phyloP scores from a whole-genome alignment of 2,329 filamentous ascomycete species.

The Sarocladiaceae sp. region DNA sequence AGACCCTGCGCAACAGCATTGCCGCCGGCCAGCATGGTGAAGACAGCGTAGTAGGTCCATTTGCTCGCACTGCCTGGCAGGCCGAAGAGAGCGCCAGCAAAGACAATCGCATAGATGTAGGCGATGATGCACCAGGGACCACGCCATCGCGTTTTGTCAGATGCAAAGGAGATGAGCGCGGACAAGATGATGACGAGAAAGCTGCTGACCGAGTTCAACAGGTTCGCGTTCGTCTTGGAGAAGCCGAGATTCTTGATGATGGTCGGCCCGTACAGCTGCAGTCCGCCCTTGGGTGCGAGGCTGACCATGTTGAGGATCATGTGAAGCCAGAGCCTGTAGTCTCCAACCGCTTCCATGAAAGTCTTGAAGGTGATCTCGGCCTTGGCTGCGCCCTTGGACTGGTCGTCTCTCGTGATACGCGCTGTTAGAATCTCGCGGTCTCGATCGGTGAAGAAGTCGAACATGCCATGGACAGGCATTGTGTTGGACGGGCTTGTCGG shows the following conservation, averaged over 20 bases:
- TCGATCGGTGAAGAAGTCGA: slow-evolving; percentile 15
- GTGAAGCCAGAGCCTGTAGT: slow-evolving; percentile 17
- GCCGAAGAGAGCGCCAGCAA: slow-evolving; percentile 14
- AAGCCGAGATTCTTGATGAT: slow-evolving; percentile 18
- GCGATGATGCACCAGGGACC: slow-evolving; percentile 16
- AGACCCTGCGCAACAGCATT: slow-evolving; percentile 18
- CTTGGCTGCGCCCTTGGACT: slow-evolving; percentile 15
- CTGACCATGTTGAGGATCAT: slow-evolving; percentile 16
- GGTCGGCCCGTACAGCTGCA: slow-evolving; percentile 18
- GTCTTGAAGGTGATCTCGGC: slow-evolving; percentile 10
- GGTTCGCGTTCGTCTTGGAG: slow-evolving; percentile 17
- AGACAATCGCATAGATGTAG: slow-evolving; percentile 17
- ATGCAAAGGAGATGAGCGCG: slow-evolving; percentile 13
- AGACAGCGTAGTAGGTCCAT: slow-evolving; percentile 16
- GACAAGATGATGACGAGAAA: slow-evolving; percentile 15
- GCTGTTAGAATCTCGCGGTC: slow-evolving; percentile 15
- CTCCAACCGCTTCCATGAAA: slow-evolving; percentile 6
- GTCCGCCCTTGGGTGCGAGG: slow-evolving; percentile 18
- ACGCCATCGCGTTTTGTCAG: slow-evolving; percentile 15
- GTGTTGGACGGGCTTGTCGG: slow-evolving; percentile 15
- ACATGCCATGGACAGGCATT: slow-evolving; percentile 13
- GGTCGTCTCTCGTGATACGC: slow-evolving; percentile 16
- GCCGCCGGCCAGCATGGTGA: slow-evolving; percentile 14
- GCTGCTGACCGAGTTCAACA: slow-evolving; percentile 17
- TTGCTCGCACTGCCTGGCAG: slow-evolving; percentile 9